A percentile compares a stretch with the other conserved stretches of the same genome.
These are phyloP conservation scores for Scleroderma bovista DNA, from an alignment of 768 basidiomycete species.

Conservation along the genomic window DNA sequence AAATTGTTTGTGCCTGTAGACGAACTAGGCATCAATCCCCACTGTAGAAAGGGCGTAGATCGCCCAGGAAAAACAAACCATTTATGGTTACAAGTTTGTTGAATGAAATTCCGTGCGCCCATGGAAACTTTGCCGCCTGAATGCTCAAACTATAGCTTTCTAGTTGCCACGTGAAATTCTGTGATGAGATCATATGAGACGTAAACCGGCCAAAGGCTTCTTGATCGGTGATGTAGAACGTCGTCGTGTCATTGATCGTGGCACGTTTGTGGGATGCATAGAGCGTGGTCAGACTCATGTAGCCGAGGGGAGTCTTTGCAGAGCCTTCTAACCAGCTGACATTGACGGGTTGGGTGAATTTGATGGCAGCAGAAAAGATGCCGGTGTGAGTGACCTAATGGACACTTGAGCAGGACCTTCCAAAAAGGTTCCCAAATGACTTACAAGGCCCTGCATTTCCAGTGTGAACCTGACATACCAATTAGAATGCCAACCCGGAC, in stretches of 20 bases:
- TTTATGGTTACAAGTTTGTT: constrained; percentile 53
- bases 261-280: constrained; percentile 52
- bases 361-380: constrained; percentile 55
- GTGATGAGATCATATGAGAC: constrained; percentile 55
- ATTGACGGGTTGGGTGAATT: constrained; percentile 51
- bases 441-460: constrained; percentile 48
- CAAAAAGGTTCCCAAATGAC: constrained; percentile 5
- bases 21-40: background rate
- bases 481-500: constrained; percentile 3
- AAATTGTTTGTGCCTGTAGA: constrained; percentile 56
- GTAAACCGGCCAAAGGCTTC: constrained; percentile 59
- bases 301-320: constrained; percentile 48
- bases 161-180: constrained; percentile 65
- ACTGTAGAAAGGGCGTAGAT: background rate
- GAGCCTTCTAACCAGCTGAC: constrained; percentile 54
- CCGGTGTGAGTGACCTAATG: constrained; percentile 61
- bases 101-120: constrained; percentile 60
- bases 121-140: constrained; percentile 62
- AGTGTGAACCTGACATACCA: constrained; percentile 42
- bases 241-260: constrained; percentile 52
- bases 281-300: constrained; percentile 43
- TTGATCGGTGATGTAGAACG: constrained; percentile 52
- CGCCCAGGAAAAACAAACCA: constrained; percentile 29
- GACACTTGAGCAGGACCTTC: background rate
- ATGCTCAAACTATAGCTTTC: constrained; percentile 51